Base-by-base conservation (phyloP, 768 basidiomycete genomes). In the Boletus huronensis region DNA sequence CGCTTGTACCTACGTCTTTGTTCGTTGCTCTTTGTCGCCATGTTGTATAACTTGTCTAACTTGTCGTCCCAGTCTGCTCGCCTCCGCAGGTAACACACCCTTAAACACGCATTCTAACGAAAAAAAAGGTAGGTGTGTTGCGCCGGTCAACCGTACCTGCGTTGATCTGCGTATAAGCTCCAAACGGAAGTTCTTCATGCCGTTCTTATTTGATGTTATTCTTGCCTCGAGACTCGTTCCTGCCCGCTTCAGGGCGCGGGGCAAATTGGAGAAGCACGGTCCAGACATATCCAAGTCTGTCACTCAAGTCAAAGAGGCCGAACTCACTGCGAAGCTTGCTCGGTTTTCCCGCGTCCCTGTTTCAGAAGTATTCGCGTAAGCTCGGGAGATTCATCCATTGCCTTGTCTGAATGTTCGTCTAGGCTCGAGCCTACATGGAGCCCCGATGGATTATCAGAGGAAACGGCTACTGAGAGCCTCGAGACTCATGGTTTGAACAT, bases 1-100 rank as follows among this genome's bases (percentile, higher is more conserved):
- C 68, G 63, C 63, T 51, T 59, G 23, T 68, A 70, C 61, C 53
- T 57, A 54, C 63, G 61, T 39, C 66, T 65, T 57, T 57, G 67
- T 68, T 51, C 55, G 67, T 70, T 11, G 6, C 11, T 44, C 39
- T 44, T 36, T 43, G 8, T 47, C 13, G 8, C 19, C 21, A 44
- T 53, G 40, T 29, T 11, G 26, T 45, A n/a, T 28, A 35, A 1
- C 31, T 7, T 17, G 3, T 48, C 63, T 65, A 14, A 68, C 56
- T 14, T 21, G 26, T 44, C 34, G 19, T 23, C 55, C 6, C 53
- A 70, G 67, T 52, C 51, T 64, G 61, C 68, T 55, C 59, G 32
- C 54, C 54, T 25, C 50, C 68, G 25, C 68, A 65, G 59, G 65
- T 70, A 58, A 65, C 65, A 3, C 68, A 70, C 63, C 65, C 61